Conservation (phyloP, 108 stramenopile genomes). For the Pseudonitzschia delicatissima region DNA sequence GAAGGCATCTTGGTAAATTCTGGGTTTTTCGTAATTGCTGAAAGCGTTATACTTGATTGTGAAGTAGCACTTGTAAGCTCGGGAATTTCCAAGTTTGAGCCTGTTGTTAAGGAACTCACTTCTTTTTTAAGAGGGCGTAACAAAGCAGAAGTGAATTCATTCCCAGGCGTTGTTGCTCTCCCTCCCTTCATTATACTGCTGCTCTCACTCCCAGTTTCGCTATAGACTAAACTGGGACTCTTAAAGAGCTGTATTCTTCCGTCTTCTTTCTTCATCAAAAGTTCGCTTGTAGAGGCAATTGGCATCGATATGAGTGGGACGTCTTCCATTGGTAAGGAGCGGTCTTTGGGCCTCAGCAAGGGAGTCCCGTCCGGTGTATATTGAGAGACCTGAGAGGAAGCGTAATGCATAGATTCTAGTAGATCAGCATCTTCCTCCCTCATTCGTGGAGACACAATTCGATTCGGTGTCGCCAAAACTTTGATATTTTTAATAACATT, state of each 20-base stretch:
- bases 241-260: not conserved
- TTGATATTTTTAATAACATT: too few species aligned
- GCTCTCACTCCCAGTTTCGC: not conserved
- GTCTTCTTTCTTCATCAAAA: conserved; percentile 4
- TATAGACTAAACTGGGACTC: not conserved
- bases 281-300: conserved; percentile 4
- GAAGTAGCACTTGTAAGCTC: not conserved
- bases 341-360: conserved; percentile 23
- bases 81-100: not conserved
- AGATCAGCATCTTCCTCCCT: conserved; percentile 52
- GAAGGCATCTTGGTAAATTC: not conserved
- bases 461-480: not conserved
- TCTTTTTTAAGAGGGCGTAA: not conserved
- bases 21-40: too few species aligned
- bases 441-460: conserved; percentile 19
- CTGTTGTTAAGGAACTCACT: not conserved
- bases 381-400: conserved; percentile 36
- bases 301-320: conserved; percentile 14
- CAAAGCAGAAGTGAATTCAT: not conserved
- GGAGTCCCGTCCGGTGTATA: conserved; percentile 39
- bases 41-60: too few species aligned
- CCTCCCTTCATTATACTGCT: not conserved
- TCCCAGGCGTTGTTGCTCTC: not conserved
- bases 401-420: conserved; percentile 44
- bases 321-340: conserved; percentile 26